Evolutionary conservation across 148 eudicot species (phyloP).

Genomic region (Cornus suecica): DNA sequence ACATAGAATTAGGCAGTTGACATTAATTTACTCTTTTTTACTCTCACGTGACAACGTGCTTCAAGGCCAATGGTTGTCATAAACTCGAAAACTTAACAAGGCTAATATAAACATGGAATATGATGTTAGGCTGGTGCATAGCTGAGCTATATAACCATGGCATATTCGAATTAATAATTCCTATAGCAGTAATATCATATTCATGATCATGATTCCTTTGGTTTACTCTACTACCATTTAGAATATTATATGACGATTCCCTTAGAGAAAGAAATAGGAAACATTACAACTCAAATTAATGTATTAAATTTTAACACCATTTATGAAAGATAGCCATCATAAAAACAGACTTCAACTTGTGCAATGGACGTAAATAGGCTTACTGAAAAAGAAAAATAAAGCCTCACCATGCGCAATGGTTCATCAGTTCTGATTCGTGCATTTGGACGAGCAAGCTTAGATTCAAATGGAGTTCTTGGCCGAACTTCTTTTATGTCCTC

Average conservation of each 20-base stretch:
- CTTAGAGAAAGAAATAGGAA: neutral
- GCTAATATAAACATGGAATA: neutral
- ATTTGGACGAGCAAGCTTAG: conserved; percentile 87
- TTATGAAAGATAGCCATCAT: neutral
- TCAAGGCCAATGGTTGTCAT: neutral
- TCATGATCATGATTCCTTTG: no score
- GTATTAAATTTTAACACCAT: neutral
- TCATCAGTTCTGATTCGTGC: conserved; percentile 81
- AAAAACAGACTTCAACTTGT: neutral
- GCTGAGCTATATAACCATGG: neutral
- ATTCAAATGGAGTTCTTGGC: conserved; percentile 95
- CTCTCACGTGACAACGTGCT: neutral
- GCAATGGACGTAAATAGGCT: neutral
- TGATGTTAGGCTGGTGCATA: neutral
- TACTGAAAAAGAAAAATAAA: conserved; percentile 2
- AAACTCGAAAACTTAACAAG: neutral
- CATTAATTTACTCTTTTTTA: neutral
- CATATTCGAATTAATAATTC: neutral
- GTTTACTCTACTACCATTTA: no score
- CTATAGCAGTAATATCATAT: neutral
- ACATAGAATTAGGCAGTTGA: neutral
- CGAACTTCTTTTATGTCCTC: conserved; percentile 74
- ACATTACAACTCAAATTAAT: neutral
- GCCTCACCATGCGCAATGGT: conserved; percentile 53
- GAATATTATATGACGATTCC: neutral